Percentiles rank a stretch among this genome's conserved stretches.
Conservation (phyloP, 2,329 filamentous ascomycete genomes). For the Aurifilum marmelostoma region DNA sequence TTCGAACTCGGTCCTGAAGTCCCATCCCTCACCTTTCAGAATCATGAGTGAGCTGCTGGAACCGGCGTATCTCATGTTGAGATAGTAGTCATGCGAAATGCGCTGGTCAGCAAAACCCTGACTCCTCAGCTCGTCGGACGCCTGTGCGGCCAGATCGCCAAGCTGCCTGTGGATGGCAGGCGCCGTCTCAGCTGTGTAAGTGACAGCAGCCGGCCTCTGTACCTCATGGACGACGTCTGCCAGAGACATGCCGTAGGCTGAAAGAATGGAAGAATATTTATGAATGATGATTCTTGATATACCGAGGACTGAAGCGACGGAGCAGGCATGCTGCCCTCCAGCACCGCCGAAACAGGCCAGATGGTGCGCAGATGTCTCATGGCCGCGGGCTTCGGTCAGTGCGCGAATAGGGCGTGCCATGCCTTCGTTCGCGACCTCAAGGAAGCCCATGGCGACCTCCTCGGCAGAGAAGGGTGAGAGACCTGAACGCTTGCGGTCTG, state of each 20-base stretch:
- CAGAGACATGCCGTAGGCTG: constrained; percentile 48
- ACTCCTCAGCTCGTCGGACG: constrained; percentile 41
- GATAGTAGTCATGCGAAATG: constrained; percentile 47
- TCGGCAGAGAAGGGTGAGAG: constrained; percentile 32
- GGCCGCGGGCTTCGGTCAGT: constrained; percentile 53
- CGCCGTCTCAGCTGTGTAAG: constrained; percentile 27
- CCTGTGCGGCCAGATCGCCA: constrained; percentile 35
- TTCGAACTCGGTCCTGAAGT: constrained; percentile 42
- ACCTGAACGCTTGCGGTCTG: constrained; percentile 29
- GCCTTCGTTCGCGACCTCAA: constrained; percentile 72
- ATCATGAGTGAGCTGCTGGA: constrained; percentile 50
- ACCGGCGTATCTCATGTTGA: constrained; percentile 50
- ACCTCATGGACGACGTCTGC: constrained; percentile 42
- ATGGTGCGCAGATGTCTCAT: constrained; percentile 46
- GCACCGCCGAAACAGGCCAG: constrained; percentile 52
- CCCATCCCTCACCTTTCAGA: constrained; percentile 33
- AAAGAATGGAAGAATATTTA: constrained; percentile 45
- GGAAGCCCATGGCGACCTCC: constrained; percentile 65
- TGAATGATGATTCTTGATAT: constrained; percentile 48
- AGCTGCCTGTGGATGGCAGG: constrained; percentile 30
- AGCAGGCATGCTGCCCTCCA: constrained; percentile 63
- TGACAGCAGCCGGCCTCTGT: constrained; percentile 37
- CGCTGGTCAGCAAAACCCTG: constrained; percentile 48
- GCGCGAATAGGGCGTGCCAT: constrained; percentile 73
- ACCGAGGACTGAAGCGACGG: constrained; percentile 45